Base-by-base conservation (phyloP, 176 grass and related monocot species). In the Tillandsia leiboldiana region DNA sequence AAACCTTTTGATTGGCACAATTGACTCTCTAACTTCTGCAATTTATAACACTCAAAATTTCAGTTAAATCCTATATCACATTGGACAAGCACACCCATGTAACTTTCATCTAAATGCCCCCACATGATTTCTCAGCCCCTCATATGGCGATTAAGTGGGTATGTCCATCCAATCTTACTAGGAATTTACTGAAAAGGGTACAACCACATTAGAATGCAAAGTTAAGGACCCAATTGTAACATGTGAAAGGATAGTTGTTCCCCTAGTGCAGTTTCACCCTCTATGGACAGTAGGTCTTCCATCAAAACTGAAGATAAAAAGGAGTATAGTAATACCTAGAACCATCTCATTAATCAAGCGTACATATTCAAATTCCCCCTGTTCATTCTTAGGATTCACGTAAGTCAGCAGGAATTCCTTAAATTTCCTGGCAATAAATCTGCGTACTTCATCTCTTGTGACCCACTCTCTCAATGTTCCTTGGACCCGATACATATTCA, bases 401-500 rank as follows among this genome's bases (percentile, higher is more conserved):
- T 92, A 97, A 54, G 93, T 92, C 68, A 97, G 83, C 78, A 97
- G 81, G 53, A 99, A 99, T 49, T 99, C 94, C 72, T 93, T 99
- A 71, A 99, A 99, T 87, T 93, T 99, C 77, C 87, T 99, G 12
- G 84, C 94, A 67, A 99, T 99, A 67, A 99, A 99, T n/a, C 94
- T 78, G 5, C 89, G 69, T 11, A 99, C 89, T 87, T 99, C 89
- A 75, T 97, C 89, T 82, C 94, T 90, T 85, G 89, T 86, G 70
- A 97, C 24, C 24, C 24, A 24, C 24, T 24, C 24, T 24, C 24
- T 24, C 24, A 24, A 24, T 24, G 24, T 89, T 74, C 94, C 94
- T 90, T 97, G 94, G 57, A 97, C 89, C 33, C 87, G 89, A 73
- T 90, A 97, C 87, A 97, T 97, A 75, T 84, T 97, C 84, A 90